Evolutionary conservation across 306 rosid genomes (phyloP), one percentile per base, ranked within the genome.

Genomic region (Biancaea sappan): DNA sequence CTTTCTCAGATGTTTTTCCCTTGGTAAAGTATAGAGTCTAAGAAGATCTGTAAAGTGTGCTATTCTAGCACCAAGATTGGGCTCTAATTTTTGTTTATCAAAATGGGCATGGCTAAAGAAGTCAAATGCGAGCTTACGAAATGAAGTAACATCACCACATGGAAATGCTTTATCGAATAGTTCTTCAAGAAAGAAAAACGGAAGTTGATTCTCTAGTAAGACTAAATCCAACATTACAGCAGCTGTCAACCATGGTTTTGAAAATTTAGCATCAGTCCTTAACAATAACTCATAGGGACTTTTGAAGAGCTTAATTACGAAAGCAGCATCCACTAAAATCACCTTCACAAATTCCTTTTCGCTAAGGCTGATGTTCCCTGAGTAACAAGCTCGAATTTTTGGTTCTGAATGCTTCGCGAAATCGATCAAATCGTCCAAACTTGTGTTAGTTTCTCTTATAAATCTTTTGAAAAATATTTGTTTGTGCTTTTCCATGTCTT

Each of bases 151-250:
- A 11, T 13, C 16, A 13, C 16, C 47, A 13, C 16, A 2, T n/a
- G n/a, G n/a, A n/a, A n/a, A n/a, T 46, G 52, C 52, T 46, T 0
- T 46, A 4, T 46, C 5, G 8, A 15, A 46, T 16, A 15, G 8
- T 1, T 14, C 50, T 43, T 43, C 0, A 14, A 43, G 50, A 1
- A 43, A 43, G 15, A 14, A 43, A 15, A 43, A 43, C 4, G 50
- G 50, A 14, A 43, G 50, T 43, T 13, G 50, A 50, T 69, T 69
- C 50, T 69, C 81, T 2, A 77, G 53, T 4, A 69, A 37, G 9
- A 37, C 0, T 53, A 77, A 37, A 62, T 77, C 76, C 3, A 5
- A 0, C 5, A 0, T 0, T 22, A 73, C 13, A 32, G 2, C 2
- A 60, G 3, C 4, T 0, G 0, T 0, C 50, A 46, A 46, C 37